Base-by-base conservation (phyloP, 2,329 filamentous ascomycete species). In the Pezicula rhizophila region DNA sequence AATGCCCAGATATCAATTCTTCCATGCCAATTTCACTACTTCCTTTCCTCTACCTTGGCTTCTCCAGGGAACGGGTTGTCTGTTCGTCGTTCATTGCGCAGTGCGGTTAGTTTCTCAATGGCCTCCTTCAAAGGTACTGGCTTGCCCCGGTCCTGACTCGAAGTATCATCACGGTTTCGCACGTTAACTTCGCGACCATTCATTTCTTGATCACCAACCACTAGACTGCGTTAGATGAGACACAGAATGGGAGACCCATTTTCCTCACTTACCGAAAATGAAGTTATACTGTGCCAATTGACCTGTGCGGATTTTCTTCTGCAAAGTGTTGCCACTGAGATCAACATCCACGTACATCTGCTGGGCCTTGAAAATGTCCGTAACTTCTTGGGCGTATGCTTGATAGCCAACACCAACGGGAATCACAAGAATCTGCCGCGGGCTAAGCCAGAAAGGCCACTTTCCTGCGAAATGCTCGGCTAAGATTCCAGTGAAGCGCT, bases 401-500 rank as follows among this genome's bases (percentile, higher is more conserved):
- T 82, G 78, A 59, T 78, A 84, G 41, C 79, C 76, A 45, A 84
- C 83, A 69, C 87, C 87, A 52, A 89, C 86, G 8, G 87, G 87
- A 53, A 91, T 83, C 55, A 93, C 79, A 58, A 87, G 75, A 55
- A 93, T 80, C 68, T 93, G 88, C 45, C 88, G 79, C n/a, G 87
- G 88, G 58, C 83, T 88, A 53, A 93, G 72, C 88, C 88, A 93
- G 76, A 92, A 89, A 1, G 88, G 88, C 88, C 88, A 93, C 72
- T 90, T 90, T 60, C 88, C 88, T 47, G 78, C 87, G 65, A 89
- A 92, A 69, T 92, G 88, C 74, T 93, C 88, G 41, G 80, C 87
- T 52, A 92, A 75, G 56, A 92, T 89, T 56, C 81, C 88, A 62
- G 87, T 79, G 64, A 82, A 81, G 49, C 78, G 76, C 64, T 82